phyloP scores from a whole-genome alignment of 805 yeast species.

The Candida ipomoeae region DNA sequence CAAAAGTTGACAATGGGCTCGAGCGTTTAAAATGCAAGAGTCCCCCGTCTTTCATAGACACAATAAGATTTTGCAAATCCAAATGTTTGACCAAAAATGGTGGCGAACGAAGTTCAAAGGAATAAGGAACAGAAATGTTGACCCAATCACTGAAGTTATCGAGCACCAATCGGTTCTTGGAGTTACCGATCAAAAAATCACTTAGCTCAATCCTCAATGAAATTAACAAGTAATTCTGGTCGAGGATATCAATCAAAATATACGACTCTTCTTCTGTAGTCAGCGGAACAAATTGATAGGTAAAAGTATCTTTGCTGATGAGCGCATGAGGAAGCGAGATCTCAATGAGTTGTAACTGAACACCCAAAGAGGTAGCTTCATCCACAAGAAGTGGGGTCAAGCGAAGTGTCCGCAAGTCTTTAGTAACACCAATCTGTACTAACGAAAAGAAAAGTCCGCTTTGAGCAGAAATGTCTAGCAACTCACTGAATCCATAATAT shows the following conservation, averaged over 20 bases:
- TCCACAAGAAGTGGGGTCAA: constrained; percentile 38
- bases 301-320: constrained; percentile 13
- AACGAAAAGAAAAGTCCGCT: constrained; percentile 13
- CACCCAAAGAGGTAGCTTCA: constrained; percentile 28
- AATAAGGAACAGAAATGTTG: constrained; percentile 60
- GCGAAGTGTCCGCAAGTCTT: constrained; percentile 27
- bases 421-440: constrained; percentile 24
- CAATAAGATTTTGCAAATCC: constrained; percentile 43
- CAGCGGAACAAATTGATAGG: constrained; percentile 14
- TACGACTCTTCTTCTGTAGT: constrained; percentile 22
- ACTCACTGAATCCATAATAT: constrained; percentile 12
- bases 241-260: constrained; percentile 52
- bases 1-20: constrained; percentile 32
- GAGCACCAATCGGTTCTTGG: constrained; percentile 19
- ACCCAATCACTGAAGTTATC: constrained; percentile 55
- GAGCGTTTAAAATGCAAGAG: constrained; percentile 50
- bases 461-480: constrained; percentile 14
- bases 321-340: constrained; percentile 21
- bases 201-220: constrained; percentile 43
- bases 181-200: constrained; percentile 34
- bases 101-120: constrained; percentile 38
- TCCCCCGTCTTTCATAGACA: constrained; percentile 75
- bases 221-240: constrained; percentile 47
- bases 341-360: constrained; percentile 33
- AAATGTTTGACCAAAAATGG: constrained; percentile 54